phyloP scores from a whole-genome alignment of 169 alveolate genomes.

The Babesia ovis region DNA sequence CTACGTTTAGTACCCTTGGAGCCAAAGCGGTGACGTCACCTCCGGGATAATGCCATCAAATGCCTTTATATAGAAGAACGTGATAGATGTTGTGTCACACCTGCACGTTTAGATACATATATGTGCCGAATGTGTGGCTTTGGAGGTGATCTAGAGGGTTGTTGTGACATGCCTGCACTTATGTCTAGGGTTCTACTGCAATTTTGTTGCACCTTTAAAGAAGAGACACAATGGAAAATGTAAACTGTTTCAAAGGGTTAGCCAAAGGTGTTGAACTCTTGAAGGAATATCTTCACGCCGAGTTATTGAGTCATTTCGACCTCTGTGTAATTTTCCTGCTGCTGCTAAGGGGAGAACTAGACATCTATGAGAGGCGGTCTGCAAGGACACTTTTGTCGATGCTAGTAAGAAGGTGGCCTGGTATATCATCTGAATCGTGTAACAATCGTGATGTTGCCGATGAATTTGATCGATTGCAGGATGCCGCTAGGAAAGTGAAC shows the following conservation, averaged over 20 bases:
- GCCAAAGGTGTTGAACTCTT: conserved; percentile 2
- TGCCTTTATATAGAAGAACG: no score
- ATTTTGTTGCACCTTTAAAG: background rate
- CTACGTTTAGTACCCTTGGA: no score
- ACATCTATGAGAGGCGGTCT: conserved; percentile 53
- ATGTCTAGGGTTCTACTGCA: no score
- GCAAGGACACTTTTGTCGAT: conserved; percentile 24
- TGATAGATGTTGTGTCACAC: no score
- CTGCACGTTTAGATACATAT: no score
- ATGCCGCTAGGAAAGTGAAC: conserved; percentile 14
- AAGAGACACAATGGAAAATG: background rate
- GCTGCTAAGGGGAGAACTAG: conserved; percentile 60
- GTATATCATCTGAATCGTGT: background rate
- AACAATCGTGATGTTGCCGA: background rate
- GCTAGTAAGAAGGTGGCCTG: background rate
- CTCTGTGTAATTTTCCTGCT: conserved; percentile 65
- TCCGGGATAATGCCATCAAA: no score
- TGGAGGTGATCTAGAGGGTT: no score
- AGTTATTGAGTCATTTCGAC: conserved; percentile 65
- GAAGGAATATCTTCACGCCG: conserved; percentile 59
- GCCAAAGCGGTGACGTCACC: no score
- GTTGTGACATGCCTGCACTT: no score
- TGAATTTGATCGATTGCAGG: background rate
- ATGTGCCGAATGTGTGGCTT: no score
- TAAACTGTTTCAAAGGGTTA: background rate